These are phyloP conservation scores for Pulveroboletus sp. DNA, from an alignment of 768 basidiomycete species.

Conservation along the genomic window DNA sequence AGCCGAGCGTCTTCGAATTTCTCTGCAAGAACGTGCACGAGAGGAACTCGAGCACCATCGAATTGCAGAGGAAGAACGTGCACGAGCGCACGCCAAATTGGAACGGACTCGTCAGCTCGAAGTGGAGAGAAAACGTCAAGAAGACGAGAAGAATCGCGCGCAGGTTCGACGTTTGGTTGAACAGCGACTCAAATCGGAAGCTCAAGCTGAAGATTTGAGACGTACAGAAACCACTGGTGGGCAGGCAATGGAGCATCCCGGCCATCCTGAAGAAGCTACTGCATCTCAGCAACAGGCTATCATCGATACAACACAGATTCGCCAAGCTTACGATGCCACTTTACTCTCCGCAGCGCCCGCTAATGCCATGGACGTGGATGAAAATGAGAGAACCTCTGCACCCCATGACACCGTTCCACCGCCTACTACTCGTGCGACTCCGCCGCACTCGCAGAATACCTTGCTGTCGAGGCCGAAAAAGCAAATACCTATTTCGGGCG, in stretches of 20 bases:
- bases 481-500: constrained; percentile 12
- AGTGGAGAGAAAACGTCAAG: constrained; percentile 10
- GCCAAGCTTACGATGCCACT: constrained; percentile 14
- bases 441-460: background rate
- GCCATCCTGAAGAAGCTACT: background rate
- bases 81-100: constrained; percentile 8
- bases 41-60: constrained; percentile 15
- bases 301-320: constrained; percentile 27
- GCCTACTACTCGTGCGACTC: background rate
- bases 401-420: background rate
- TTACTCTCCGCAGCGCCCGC: background rate
- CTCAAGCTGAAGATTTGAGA: constrained; percentile 1
- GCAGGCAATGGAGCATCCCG: constrained; percentile 1
- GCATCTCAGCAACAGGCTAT: constrained; percentile 26
- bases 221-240: background rate
- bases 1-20: constrained; percentile 11
- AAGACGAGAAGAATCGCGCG: background rate
- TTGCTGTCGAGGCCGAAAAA: constrained; percentile 4
- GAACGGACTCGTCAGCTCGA: constrained; percentile 7
- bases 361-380: constrained; percentile 1
- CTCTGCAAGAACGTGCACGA: constrained; percentile 16
- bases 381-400: background rate
- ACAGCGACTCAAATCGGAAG: constrained; percentile 9
- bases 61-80: constrained; percentile 16
- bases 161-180: constrained; percentile 9